Evolutionary conservation across 495 filamentous ascomycete genomes (phyloP).

Genomic region (Penicillium pancosmium): DNA sequence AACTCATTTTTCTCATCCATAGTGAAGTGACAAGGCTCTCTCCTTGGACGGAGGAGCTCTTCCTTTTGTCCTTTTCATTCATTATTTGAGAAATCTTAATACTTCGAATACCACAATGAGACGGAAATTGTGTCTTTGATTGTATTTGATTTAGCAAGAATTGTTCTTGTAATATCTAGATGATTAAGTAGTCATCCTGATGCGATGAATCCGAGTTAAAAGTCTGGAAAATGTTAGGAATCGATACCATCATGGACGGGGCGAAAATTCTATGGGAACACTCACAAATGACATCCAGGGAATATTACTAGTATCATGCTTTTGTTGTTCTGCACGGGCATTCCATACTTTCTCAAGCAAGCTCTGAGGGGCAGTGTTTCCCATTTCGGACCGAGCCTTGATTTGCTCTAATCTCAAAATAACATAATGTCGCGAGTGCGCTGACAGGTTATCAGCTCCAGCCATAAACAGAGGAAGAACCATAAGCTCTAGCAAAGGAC

Average conservation of each 20-base stretch:
- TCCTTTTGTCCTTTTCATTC: too few relatives aligned
- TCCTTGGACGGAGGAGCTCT: too few relatives aligned
- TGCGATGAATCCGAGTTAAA: constrained; percentile 14
- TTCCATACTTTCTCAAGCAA: constrained; percentile 40
- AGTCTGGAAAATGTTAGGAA: constrained; percentile 21
- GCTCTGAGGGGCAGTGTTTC: constrained; percentile 28
- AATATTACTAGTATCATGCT: constrained; percentile 32
- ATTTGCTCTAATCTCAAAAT: constrained; percentile 33
- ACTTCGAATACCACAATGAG: neutral
- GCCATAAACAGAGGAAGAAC: constrained; percentile 44
- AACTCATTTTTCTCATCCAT: too few relatives aligned
- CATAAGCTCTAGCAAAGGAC: constrained; percentile 32
- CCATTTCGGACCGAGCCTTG: constrained; percentile 34
- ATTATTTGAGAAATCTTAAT: neutral
- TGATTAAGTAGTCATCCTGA: constrained; percentile 34
- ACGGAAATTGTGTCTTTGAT: neutral
- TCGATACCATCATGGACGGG: neutral
- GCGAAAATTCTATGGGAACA: neutral
- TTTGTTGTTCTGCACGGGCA: constrained; percentile 29
- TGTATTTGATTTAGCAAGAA: neutral
- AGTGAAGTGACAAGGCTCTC: too few relatives aligned
- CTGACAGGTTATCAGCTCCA: constrained; percentile 36
- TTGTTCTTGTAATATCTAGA: constrained; percentile 2
- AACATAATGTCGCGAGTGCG: constrained; percentile 40
- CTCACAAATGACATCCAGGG: constrained; percentile 44